Percentiles rank a stretch among this genome's conserved stretches.
phyloP scores from a whole-genome alignment of 768 basidiomycete genomes.

The Auriculariales sp. region DNA sequence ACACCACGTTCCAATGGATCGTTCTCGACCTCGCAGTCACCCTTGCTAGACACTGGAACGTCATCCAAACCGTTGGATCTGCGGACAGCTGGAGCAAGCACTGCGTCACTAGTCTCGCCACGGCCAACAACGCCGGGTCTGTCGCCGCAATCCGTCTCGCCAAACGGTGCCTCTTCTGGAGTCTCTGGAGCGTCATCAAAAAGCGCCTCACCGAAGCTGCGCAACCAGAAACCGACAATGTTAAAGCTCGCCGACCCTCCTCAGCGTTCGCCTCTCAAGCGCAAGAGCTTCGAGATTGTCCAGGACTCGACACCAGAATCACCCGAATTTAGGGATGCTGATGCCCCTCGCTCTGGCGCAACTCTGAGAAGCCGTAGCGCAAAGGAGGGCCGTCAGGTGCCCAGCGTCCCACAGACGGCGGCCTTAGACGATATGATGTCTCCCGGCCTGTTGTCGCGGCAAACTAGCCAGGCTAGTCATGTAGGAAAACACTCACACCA shows the following conservation, averaged over 20 bases:
- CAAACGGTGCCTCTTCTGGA: background rate
- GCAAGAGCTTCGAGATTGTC: background rate
- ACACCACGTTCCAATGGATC: background rate
- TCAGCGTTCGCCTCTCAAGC: background rate
- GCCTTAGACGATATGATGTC: background rate
- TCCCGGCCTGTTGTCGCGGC: background rate
- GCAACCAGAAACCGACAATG: background rate
- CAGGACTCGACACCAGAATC: background rate
- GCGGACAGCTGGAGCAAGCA: no score
- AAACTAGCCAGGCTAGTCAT: no score
- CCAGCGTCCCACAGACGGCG: background rate
- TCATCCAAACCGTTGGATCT: no score
- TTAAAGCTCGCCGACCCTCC: background rate
- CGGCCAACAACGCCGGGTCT: no score
- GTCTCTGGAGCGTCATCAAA: background rate
- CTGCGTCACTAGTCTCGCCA: no score
- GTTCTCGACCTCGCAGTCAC: background rate
- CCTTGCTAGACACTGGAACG: background rate
- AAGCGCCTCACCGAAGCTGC: background rate
- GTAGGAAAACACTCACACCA: no score
- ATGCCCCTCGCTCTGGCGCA: background rate
- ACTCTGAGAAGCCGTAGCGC: no score
- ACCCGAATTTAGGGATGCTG: background rate
- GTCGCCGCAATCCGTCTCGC: background rate
- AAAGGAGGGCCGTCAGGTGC: background rate